These are phyloP conservation scores for Auriscalpium microsporum DNA, from an alignment of 768 basidiomycete species.

Conservation along the genomic window DNA sequence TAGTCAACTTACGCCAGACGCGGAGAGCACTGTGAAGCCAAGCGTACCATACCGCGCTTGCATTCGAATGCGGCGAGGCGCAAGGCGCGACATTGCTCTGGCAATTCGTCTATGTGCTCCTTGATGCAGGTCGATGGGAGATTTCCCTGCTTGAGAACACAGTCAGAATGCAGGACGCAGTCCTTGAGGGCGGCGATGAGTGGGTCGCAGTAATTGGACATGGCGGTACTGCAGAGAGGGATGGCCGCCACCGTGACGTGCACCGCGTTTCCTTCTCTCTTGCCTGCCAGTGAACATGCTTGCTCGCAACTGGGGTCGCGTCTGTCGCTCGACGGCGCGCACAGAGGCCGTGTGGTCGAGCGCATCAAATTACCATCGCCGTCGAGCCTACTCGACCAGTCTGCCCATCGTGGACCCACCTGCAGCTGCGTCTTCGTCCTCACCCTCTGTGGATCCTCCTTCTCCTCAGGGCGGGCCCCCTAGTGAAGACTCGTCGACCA, in stretches of 20 bases:
- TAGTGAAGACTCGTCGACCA: neutral
- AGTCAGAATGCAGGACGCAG: slow-evolving; percentile 79
- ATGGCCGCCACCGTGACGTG: neutral
- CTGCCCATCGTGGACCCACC: neutral
- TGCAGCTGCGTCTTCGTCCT: neutral
- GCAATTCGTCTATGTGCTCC: slow-evolving; percentile 65
- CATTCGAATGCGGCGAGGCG: slow-evolving; percentile 83
- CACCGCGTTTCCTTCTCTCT: neutral
- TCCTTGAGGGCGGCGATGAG: slow-evolving; percentile 73
- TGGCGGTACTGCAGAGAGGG: slow-evolving; percentile 21
- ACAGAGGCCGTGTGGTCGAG: too few relatives aligned
- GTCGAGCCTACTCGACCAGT: too few relatives aligned
- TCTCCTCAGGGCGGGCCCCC: neutral
- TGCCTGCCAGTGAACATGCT: too few relatives aligned
- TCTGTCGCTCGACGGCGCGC: too few relatives aligned
- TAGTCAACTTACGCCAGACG: neutral
- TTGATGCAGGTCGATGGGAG: slow-evolving; percentile 84
- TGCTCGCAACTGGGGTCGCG: too few relatives aligned
- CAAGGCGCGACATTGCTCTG: slow-evolving; percentile 70
- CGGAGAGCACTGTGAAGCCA: neutral
- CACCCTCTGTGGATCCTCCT: neutral
- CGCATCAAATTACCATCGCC: too few relatives aligned
- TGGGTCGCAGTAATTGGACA: slow-evolving; percentile 77
- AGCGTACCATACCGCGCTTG: slow-evolving; percentile 79
- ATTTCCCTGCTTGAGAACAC: slow-evolving; percentile 68